Evolutionary conservation across 2,329 filamentous ascomycete genomes (phyloP), one percentile per base, ranked within the genome.

Genomic region (Trichoderma afroharzianum): DNA sequence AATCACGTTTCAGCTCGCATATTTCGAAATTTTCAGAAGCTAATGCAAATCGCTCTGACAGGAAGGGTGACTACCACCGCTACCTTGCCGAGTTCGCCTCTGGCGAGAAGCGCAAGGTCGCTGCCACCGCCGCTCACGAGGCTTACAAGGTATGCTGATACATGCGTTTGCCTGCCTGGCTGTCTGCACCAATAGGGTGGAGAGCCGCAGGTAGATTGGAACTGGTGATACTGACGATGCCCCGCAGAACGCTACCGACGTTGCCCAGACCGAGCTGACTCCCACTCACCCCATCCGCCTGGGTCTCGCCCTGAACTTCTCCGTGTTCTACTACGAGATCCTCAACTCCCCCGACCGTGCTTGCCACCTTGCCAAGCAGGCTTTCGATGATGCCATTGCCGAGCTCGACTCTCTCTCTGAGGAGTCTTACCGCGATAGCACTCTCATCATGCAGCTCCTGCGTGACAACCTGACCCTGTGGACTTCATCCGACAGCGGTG

Each of bases 251-350:
- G 95, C 95, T 79, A 98, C 95, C 87, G 95, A 98, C 80, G 95
- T 98, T 81, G 96, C 96, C 78, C 95, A 98, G 88, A 97, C 93
- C 76, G 95, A 98, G 85, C 92, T 98, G 78, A 95, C 95, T 74
- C 95, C 95, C 74, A 98, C 96, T 74, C 95, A 98, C 89, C 95
- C 95, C 79, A 98, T 98, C 87, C 95, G 95, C 80, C 93, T 98
- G 76, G 95, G 95, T 84, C 92, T 98, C 80, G 95, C 95, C 77
- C 91, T 98, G 78, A 98, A 98, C 92, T 98, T 98, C 91, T 98
- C 95, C 75, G 95, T 98, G 80, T 98, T 98, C 89, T 97, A 97
- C 91, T 97, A 98, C 85, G 96, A 98, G 90, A 98, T 98, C 83
- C 88, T 98, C 82, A 98, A 98, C 92, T 97, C 95, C 43, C 95